Conservation (phyloP, 2,329 filamentous ascomycete genomes). For the Hymenoscyphus albidus region DNA sequence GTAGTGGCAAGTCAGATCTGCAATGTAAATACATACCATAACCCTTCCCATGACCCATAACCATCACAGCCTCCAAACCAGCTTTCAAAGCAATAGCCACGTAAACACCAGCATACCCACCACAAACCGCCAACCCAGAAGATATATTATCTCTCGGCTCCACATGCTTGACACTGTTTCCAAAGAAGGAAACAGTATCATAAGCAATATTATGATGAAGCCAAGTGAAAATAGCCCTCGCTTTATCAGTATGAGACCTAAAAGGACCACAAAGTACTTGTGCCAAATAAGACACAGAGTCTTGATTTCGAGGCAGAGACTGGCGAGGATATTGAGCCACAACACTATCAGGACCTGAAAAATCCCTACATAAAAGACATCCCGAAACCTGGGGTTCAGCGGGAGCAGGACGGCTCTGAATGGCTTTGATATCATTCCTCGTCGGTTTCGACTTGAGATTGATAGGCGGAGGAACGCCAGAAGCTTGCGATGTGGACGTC, state of each 20-base stretch:
- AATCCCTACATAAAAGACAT: slow-evolving; percentile 87
- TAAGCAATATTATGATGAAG: slow-evolving; percentile 91
- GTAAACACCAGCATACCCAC: slow-evolving; percentile 84
- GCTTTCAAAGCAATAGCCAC: slow-evolving; percentile 72
- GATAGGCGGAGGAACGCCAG: slow-evolving; percentile 31
- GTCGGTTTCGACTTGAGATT: slow-evolving; percentile 32
- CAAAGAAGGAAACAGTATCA: slow-evolving; percentile 76
- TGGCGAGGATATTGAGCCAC: slow-evolving; percentile 72
- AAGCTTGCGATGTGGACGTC: slow-evolving; percentile 12
- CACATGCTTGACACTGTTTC: slow-evolving; percentile 60
- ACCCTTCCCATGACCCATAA: slow-evolving; percentile 82
- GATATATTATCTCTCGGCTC: slow-evolving; percentile 71
- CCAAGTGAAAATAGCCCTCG: slow-evolving; percentile 90
- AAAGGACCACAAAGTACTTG: slow-evolving; percentile 76
- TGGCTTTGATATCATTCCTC: slow-evolving; percentile 47
- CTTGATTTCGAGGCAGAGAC: slow-evolving; percentile 57
- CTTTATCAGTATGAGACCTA: slow-evolving; percentile 80
- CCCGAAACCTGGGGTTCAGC: slow-evolving; percentile 31
- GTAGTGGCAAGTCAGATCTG: not conserved
- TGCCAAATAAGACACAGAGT: slow-evolving; percentile 71
- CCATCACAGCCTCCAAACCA: slow-evolving; percentile 71
- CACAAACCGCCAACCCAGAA: slow-evolving; percentile 80
- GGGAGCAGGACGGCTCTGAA: slow-evolving; percentile 25
- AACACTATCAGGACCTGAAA: slow-evolving; percentile 73
- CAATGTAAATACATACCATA: slow-evolving; percentile 38